These are phyloP conservation scores for Sugiyamaella chiloensis DNA, from an alignment of 805 yeast genomes.

Conservation along the genomic window DNA sequence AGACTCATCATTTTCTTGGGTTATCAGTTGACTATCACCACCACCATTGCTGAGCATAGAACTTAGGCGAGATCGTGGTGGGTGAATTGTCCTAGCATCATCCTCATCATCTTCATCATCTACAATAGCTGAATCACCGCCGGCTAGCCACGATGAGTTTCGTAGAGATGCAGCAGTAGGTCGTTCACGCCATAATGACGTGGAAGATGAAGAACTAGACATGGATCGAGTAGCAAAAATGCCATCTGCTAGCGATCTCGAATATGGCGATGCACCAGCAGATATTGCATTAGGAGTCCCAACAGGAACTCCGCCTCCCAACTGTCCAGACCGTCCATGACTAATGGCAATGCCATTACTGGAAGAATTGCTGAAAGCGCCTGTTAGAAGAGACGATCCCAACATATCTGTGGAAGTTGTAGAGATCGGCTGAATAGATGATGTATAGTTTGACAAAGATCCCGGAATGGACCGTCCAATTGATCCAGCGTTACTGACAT, in stretches of 20 bases:
- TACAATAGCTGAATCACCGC: conserved; percentile 35
- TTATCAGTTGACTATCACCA: neutral
- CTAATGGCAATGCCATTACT: no score
- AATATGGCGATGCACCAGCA: conserved; percentile 9
- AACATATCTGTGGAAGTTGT: no score
- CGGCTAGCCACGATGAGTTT: conserved; percentile 6
- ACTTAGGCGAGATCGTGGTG: conserved; percentile 1
- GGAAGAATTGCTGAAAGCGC: no score
- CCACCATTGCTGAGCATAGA: conserved; percentile 1
- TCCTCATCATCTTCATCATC: conserved; percentile 44
- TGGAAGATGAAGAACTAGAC: conserved; percentile 12
- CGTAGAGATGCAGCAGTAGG: conserved; percentile 7
- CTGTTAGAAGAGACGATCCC: no score
- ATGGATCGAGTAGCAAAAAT: conserved; percentile 9
- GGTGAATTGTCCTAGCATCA: conserved; percentile 6
- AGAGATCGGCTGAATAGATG: no score
- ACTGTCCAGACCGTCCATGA: no score
- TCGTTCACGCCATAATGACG: conserved; percentile 15
- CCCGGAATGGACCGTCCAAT: no score
- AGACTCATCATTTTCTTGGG: neutral
- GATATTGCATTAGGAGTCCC: no score
- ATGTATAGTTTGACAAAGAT: no score
- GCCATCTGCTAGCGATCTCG: conserved; percentile 2
- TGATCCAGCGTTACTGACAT: no score
- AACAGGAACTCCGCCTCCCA: no score